These are phyloP conservation scores for Aethionema arabicum DNA, from an alignment of 345 rosid genomes.

Conservation along the genomic window DNA sequence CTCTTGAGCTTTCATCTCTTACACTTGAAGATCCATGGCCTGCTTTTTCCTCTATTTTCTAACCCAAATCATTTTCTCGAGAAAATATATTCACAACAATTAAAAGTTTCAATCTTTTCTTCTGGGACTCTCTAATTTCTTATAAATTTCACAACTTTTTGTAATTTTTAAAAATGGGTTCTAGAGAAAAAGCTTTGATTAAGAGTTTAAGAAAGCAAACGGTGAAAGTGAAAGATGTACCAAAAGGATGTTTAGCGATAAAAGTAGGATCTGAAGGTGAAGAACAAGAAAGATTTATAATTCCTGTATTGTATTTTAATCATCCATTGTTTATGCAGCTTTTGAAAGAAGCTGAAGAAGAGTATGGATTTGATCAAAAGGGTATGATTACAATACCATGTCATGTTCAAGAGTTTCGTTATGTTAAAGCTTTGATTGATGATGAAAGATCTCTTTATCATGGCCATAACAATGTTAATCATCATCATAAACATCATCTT, in stretches of 20 bases:
- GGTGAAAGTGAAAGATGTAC: slow-evolving; percentile 42
- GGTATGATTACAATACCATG: slow-evolving; percentile 64
- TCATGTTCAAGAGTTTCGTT: slow-evolving; percentile 53
- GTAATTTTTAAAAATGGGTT: slow-evolving; percentile 21
- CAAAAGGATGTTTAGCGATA: slow-evolving; percentile 63
- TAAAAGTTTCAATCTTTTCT: slow-evolving; percentile 1
- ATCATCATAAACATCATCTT: slow-evolving; percentile 41
- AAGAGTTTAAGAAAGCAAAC: slow-evolving; percentile 38
- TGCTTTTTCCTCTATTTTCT: slow-evolving; percentile 29
- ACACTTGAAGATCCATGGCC: slow-evolving; percentile 52
- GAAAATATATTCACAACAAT: neutral
- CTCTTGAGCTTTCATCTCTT: slow-evolving; percentile 40
- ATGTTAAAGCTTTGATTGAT: slow-evolving; percentile 58
- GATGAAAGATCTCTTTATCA: slow-evolving; percentile 53
- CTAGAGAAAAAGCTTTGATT: slow-evolving; percentile 28
- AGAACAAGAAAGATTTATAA: slow-evolving; percentile 50
- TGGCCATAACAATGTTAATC: slow-evolving; percentile 31
- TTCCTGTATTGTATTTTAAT: slow-evolving; percentile 56
- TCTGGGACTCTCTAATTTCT: slow-evolving; percentile 15
- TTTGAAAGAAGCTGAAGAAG: slow-evolving; percentile 58
- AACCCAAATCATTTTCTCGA: slow-evolving; percentile 27
- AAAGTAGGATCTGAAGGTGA: slow-evolving; percentile 53
- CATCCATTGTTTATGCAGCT: slow-evolving; percentile 66
- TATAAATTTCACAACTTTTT: neutral
- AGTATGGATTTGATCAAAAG: slow-evolving; percentile 66